Conservation (phyloP, 139 green algal genomes). For the Picochlorum sp. region DNA sequence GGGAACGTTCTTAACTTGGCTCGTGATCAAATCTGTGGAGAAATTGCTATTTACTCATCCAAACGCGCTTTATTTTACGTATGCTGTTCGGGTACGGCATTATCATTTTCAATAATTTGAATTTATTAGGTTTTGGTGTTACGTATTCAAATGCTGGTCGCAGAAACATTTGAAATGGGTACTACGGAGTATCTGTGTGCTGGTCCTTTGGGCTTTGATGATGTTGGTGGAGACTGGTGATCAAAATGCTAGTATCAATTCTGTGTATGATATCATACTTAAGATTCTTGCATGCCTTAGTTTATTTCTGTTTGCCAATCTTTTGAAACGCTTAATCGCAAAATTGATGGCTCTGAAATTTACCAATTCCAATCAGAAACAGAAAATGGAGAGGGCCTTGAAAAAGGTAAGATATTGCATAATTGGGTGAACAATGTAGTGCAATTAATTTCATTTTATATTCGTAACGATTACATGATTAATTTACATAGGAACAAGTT, state of each 20-base stretch:
- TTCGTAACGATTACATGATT: no score
- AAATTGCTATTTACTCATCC: constrained; percentile 16
- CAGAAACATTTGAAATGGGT: constrained; percentile 17
- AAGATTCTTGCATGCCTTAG: constrained; percentile 42
- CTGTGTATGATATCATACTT: constrained; percentile 11
- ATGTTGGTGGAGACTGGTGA: constrained; percentile 2
- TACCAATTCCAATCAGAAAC: constrained; percentile 47
- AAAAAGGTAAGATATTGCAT: no score
- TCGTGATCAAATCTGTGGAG: constrained; percentile 10
- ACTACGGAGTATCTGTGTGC: constrained; percentile 8
- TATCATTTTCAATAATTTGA: neutral
- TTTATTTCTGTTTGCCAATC: constrained; percentile 49
- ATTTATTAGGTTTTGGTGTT: neutral
- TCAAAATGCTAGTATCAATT: neutral
- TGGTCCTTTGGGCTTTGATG: constrained; percentile 9
- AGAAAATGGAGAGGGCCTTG: constrained; percentile 54
- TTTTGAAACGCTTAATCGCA: constrained; percentile 52
- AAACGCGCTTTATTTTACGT: constrained; percentile 18
- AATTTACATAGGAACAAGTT: no score
- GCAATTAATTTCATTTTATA: no score
- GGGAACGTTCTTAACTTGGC: neutral
- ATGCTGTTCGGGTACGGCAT: constrained; percentile 12
- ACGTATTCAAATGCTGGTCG: no score
- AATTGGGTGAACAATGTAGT: no score
- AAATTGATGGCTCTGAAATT: constrained; percentile 64